Evolutionary conservation across 805 yeast genomes (phyloP).

Genomic region (Naumovozyma baii): DNA sequence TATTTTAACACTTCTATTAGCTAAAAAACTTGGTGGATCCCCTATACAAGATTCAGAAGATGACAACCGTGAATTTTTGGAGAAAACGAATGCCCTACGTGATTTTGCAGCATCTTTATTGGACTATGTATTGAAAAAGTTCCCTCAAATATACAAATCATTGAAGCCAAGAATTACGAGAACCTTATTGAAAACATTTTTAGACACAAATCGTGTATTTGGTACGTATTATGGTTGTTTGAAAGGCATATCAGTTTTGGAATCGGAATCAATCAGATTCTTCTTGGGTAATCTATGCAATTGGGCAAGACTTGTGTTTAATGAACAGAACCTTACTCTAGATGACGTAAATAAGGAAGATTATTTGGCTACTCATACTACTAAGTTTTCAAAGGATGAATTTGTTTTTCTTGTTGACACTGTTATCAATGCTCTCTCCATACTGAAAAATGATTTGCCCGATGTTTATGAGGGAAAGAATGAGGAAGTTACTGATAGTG

Average conservation of each 20-base stretch:
- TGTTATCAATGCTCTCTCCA: slow-evolving; percentile 45
- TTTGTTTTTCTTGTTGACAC: slow-evolving; percentile 39
- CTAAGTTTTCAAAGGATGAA: slow-evolving; percentile 36
- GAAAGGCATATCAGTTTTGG: slow-evolving; percentile 72
- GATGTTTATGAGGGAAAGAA: slow-evolving; percentile 29
- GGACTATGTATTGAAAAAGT: slow-evolving; percentile 65
- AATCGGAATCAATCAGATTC: slow-evolving; percentile 78
- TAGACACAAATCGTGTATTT: slow-evolving; percentile 71
- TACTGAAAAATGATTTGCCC: slow-evolving; percentile 33
- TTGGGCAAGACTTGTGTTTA: slow-evolving; percentile 62
- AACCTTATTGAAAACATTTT: slow-evolving; percentile 80
- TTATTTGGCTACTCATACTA: slow-evolving; percentile 8
- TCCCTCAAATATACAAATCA: slow-evolving; percentile 79
- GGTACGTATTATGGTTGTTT: slow-evolving; percentile 92
- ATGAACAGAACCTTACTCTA: slow-evolving; percentile 20
- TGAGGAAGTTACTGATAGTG: slow-evolving; percentile 30
- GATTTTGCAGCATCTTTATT: slow-evolving; percentile 81
- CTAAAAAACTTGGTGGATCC: slow-evolving; percentile 68
- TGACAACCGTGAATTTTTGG: slow-evolving; percentile 29
- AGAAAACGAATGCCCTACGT: slow-evolving; percentile 51
- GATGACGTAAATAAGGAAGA: slow-evolving; percentile 12
- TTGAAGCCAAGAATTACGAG: slow-evolving; percentile 89
- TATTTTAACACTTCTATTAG: slow-evolving; percentile 76
- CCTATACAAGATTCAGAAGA: slow-evolving; percentile 24
- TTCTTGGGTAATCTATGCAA: slow-evolving; percentile 74